These are phyloP conservation scores for Pseudogymnoascus sp. DNA, from an alignment of 2,329 filamentous ascomycete genomes.

Conservation along the genomic window DNA sequence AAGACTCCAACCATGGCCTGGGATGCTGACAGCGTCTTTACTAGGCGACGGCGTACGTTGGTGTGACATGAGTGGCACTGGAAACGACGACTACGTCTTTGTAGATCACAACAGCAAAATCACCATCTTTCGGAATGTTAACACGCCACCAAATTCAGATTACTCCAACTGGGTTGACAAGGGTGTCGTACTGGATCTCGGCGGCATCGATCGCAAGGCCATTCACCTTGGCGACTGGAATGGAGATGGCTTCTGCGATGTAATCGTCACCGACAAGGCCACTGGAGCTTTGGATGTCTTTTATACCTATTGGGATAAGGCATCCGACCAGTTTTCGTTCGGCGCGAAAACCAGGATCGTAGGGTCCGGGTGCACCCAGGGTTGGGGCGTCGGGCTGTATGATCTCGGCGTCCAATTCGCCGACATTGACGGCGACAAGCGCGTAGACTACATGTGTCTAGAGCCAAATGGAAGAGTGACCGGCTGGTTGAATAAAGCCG, in stretches of 20 bases:
- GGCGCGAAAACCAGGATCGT: constrained; percentile 7
- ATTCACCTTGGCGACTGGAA: constrained; percentile 33
- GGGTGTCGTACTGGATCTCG: neutral
- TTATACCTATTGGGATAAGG: constrained; percentile 18
- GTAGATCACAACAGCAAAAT: neutral
- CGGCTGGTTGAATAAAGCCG: constrained; percentile 23
- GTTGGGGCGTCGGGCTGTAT: constrained; percentile 22
- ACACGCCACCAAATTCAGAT: neutral
- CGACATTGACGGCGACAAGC: constrained; percentile 27
- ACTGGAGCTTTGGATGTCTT: constrained; percentile 24
- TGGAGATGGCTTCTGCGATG: constrained; percentile 30
- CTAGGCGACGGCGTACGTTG: neutral
- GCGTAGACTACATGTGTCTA: constrained; percentile 31
- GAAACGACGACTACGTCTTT: neutral
- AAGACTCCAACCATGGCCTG: too few species aligned
- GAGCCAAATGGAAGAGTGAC: constrained; percentile 23
- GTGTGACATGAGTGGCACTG: neutral
- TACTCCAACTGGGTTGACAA: neutral
- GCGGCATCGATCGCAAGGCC: constrained; percentile 21
- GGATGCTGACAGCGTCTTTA: neutral
- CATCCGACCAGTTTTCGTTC: constrained; percentile 6
- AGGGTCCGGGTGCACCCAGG: constrained; percentile 19
- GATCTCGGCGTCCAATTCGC: constrained; percentile 29
- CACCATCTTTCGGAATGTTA: neutral
- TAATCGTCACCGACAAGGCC: constrained; percentile 26